phyloP scores from a whole-genome alignment of 495 filamentous ascomycete species.

The Xylaria palmicola region DNA sequence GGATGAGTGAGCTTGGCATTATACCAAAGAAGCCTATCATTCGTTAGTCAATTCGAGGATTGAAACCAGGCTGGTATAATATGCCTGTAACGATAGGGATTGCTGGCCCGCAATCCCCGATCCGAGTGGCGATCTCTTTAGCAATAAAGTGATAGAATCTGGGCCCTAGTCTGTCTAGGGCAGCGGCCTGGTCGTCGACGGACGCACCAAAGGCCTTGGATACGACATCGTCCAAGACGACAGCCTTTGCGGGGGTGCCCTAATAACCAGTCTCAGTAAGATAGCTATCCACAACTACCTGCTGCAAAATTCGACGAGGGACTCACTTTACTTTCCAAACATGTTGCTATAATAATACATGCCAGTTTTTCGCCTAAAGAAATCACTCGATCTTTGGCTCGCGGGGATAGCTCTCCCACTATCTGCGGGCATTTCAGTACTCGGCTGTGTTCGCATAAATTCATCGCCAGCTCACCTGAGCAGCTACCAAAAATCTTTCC shows the following conservation, averaged over 20 bases:
- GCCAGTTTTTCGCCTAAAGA: slow-evolving; percentile 39
- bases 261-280: slow-evolving; percentile 13
- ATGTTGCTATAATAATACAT: slow-evolving; percentile 36
- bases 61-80: neutral
- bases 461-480: slow-evolving; percentile 27
- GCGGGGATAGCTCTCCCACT: slow-evolving; percentile 37
- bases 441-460: neutral
- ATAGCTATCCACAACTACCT: neutral
- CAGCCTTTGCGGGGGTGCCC: slow-evolving; percentile 33
- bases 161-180: slow-evolving; percentile 28
- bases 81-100: slow-evolving; percentile 36
- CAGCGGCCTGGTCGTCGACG: slow-evolving; percentile 25
- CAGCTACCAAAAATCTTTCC: slow-evolving; percentile 33
- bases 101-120: slow-evolving; percentile 25
- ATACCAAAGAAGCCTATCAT: slow-evolving; percentile 48
- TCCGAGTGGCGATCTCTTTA: slow-evolving; percentile 27
- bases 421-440: slow-evolving; percentile 25
- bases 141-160: slow-evolving; percentile 36
- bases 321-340: slow-evolving; percentile 35
- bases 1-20: slow-evolving; percentile 48
- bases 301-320: neutral
- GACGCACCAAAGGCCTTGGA: slow-evolving; percentile 32
- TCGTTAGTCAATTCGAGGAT: slow-evolving; percentile 31
- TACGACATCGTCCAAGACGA: slow-evolving; percentile 39
- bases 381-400: slow-evolving; percentile 38